Base-by-base conservation (phyloP, 106 monocot species). In the Dioscorea zingiberensis region DNA sequence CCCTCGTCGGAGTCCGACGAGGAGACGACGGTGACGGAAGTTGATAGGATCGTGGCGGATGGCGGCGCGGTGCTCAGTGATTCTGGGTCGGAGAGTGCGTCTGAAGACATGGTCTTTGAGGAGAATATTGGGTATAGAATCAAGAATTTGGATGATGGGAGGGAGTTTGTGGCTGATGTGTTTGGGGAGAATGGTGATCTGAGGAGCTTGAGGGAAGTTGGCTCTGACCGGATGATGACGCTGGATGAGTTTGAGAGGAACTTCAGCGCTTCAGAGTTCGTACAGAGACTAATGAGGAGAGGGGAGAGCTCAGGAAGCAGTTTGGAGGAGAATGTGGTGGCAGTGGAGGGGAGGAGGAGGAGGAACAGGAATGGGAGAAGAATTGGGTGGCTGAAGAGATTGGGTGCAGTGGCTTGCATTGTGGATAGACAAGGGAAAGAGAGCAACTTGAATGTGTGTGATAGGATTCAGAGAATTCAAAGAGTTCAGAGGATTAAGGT, bases 371-470 rank as follows among this genome's bases (percentile, higher is more conserved):
- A 10, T 15, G 4, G 63, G 54, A 83, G 76, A 46, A 81, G 58
- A 29, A 73, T 25, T 22, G 75, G 76, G 16, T 90, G 90, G 90
- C 66, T 95, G 60, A 80, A 61, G 74, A 78, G 67, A 66, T 73
- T 97, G 63, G 83, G 88, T 6, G 47, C 47, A 19, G 66, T 66
- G 13, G 74, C 88, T 45, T 88, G 83, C 70, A 69, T 88, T 72
- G 78, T 71, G 11, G 76, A 84, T 68, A 73, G 65, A 23, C 71
- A 67, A 47, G 58, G 16, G 11, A 65, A 79, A 17, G 83, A 76
- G 10, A 27, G 26, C 60, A 25, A 63, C 65, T 60, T 71, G 0
- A 17, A 44, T 19, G 28, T 62, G 1, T 70, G 13, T 21, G 69
- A 59, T 66, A 38, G 38, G 4, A 38, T 38, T 38, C 38, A 38